Conservation (phyloP, 345 rosid species). For the Boechera divaricarpa region DNA sequence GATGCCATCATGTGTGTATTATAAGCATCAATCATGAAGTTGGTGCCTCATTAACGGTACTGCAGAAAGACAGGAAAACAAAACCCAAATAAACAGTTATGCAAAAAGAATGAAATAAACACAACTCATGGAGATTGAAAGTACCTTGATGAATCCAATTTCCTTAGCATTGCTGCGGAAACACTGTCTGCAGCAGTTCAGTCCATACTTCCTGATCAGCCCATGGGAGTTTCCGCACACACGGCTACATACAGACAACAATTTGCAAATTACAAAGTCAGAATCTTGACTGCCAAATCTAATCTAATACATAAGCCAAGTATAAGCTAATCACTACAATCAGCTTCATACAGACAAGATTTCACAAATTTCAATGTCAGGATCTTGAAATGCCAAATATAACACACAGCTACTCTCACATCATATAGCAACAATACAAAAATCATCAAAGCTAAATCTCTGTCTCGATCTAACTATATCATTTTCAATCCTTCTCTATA, state of each 20-base stretch:
- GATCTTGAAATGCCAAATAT: neutral
- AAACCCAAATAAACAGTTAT: neutral
- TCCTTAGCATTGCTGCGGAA: constrained; percentile 8
- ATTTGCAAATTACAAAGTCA: neutral
- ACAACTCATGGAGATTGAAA: neutral
- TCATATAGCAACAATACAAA: neutral
- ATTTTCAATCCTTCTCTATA: too few species aligned
- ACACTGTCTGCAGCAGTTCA: constrained; percentile 44
- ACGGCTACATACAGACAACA: constrained; percentile 35
- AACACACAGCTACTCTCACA: neutral
- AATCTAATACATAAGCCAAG: neutral
- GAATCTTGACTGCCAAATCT: neutral
- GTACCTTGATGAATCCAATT: constrained; percentile 63
- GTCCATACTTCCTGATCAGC: constrained; percentile 47
- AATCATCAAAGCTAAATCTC: neutral
- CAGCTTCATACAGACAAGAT: neutral
- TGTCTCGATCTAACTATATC: neutral
- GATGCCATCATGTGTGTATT: neutral
- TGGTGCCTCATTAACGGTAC: constrained; percentile 33
- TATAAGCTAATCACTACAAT: neutral
- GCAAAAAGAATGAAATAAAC: neutral
- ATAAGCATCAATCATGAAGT: neutral
- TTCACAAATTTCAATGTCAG: neutral
- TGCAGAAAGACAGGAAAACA: neutral
- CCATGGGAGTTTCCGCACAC: constrained; percentile 50